phyloP scores from a whole-genome alignment of 2,329 filamentous ascomycete genomes.

The Calonectria crousiana region DNA sequence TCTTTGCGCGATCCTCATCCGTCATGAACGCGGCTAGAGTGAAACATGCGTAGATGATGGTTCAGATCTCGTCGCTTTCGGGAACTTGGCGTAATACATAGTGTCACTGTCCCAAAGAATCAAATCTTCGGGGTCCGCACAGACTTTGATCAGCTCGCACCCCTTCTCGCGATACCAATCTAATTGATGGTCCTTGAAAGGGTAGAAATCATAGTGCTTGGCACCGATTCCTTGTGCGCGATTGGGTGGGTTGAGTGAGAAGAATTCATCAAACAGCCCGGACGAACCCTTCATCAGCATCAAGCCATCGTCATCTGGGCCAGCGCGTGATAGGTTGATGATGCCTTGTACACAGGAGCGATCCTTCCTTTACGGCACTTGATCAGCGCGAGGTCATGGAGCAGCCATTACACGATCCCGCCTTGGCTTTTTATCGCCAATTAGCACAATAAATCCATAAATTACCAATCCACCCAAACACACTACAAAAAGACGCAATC shows the following conservation, averaged over 20 bases:
- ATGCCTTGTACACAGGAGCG: background rate
- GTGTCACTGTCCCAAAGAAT: background rate
- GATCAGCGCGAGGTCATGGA: background rate
- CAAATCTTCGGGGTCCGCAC: background rate
- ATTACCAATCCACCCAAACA: background rate
- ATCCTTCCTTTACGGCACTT: background rate
- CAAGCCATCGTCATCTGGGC: background rate
- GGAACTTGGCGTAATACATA: background rate
- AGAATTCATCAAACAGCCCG: background rate
- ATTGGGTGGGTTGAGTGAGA: background rate
- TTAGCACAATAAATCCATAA: background rate
- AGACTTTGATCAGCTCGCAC: background rate
- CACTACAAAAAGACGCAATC: no score
- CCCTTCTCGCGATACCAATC: background rate
- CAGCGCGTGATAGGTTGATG: background rate
- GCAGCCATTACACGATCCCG: background rate
- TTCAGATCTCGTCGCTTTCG: background rate
- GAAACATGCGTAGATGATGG: background rate
- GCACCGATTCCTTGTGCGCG: background rate
- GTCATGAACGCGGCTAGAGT: background rate
- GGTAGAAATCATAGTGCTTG: background rate
- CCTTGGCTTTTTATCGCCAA: background rate
- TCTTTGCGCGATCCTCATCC: background rate
- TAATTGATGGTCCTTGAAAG: background rate
- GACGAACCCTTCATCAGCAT: background rate